phyloP scores from a whole-genome alignment of 768 basidiomycete species.

The Amanita jacksonii region DNA sequence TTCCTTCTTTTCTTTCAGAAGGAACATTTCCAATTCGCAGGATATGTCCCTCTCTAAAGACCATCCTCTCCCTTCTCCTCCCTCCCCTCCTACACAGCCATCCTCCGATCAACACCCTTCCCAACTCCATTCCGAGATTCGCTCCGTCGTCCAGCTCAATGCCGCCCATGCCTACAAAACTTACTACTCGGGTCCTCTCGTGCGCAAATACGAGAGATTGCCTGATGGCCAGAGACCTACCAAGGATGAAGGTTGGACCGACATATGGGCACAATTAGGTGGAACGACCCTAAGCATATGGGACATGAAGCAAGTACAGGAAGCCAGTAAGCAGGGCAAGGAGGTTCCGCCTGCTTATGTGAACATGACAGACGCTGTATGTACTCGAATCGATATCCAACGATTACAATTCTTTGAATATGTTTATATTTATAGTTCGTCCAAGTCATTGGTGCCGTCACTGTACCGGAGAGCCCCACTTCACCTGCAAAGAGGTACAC shows the following conservation, averaged over 20 bases:
- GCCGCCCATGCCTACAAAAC: constrained; percentile 75
- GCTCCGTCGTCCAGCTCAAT: constrained; percentile 66
- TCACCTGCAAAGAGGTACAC: constrained; percentile 48
- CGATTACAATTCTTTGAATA: no score
- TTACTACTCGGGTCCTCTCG: constrained; percentile 79
- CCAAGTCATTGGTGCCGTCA: constrained; percentile 67
- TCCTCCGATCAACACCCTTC: constrained; percentile 12
- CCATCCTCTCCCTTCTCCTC: constrained; percentile 12
- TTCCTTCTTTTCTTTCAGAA: constrained; percentile 57
- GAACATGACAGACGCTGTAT: constrained; percentile 81
- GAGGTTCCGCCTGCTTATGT: constrained; percentile 84
- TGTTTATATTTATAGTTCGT: constrained; percentile 44
- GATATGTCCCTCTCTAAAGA: constrained; percentile 16
- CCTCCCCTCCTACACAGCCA: not conserved
- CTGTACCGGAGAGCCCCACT: constrained; percentile 43
- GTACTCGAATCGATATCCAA: constrained; percentile 30
- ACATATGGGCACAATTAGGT: constrained; percentile 85
- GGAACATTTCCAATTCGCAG: constrained; percentile 26
- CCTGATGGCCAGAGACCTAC: constrained; percentile 60
- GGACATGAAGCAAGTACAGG: constrained; percentile 86
- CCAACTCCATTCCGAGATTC: constrained; percentile 72
- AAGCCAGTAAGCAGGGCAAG: constrained; percentile 67
- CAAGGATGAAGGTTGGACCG: constrained; percentile 73
- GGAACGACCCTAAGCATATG: constrained; percentile 86
- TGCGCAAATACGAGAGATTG: constrained; percentile 68